Evolutionary conservation across 495 filamentous ascomycete genomes (phyloP), one percentile per base, ranked within the genome.

Genomic region (Penicillium silybi): DNA sequence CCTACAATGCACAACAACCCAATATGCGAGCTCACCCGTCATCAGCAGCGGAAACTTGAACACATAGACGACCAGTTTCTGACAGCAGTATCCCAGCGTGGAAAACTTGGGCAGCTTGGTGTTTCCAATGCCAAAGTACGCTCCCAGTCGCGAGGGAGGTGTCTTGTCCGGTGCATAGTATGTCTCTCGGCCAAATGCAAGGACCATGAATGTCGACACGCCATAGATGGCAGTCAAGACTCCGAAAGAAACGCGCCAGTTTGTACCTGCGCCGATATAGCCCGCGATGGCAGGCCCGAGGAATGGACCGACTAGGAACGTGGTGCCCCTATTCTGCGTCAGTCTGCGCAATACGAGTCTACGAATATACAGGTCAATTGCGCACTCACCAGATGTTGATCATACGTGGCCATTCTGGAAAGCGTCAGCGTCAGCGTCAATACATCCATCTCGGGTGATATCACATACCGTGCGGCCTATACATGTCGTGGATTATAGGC

Each of bases 101-200:
- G 58, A 32, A 5, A 35, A 17, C 37, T 64, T 68, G 23, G 58
- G 59, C 5, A 67, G 57, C 11, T 56, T 64, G 10, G 65, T 63
- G 41, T 64, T 75, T 29, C 78, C 77, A 58, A 82, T 72, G 3
- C 80, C 78, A 18, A 76, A 77, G 48, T 81, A 80, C 2, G 76
- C 74, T 13, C 52, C 52, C 1, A 64, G 9, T 1, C 62, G 56
- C 6, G 64, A 58, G 9, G 40, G 46, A 1, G 52, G 34, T 29
- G 20, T 22, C 48, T 58, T 50, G 17, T 20, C 39, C 16, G 68
- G 59, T 9, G 64, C 57, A 53, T 78, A 76, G 32, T 75, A 70
- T 0, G 78, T 80, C 52, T 81, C 78, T 39, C 74, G 68, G 13
- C 75, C 74, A 34, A 77, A 69, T 2, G 75, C 16, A 16, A 79